These are phyloP conservation scores for Fusarium continuum DNA, from an alignment of 2,329 filamentous ascomycete genomes.

Conservation along the genomic window DNA sequence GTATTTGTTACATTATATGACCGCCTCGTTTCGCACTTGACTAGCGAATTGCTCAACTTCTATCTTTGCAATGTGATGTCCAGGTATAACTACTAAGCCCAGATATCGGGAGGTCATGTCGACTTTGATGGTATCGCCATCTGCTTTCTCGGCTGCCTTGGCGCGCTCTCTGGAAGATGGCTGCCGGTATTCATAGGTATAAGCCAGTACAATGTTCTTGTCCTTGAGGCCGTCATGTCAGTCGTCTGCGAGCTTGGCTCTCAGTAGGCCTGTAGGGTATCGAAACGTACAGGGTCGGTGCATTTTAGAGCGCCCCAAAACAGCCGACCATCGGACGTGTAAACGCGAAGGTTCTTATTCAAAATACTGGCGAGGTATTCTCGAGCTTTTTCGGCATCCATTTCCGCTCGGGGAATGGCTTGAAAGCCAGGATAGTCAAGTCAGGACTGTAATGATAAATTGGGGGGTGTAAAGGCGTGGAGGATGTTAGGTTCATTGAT, in stretches of 20 bases:
- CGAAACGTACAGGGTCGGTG: slow-evolving; percentile 79
- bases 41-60: slow-evolving; percentile 82
- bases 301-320: slow-evolving; percentile 95
- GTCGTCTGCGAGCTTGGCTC: background rate
- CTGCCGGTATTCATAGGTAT: slow-evolving; percentile 88
- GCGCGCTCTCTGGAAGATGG: slow-evolving; percentile 64
- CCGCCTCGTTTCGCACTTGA: slow-evolving; percentile 51
- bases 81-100: slow-evolving; percentile 89
- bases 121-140: slow-evolving; percentile 61
- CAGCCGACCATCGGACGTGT: slow-evolving; percentile 83
- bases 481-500: slow-evolving; percentile 15
- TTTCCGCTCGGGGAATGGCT: slow-evolving; percentile 35
- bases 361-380: slow-evolving; percentile 72
- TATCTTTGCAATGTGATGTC: slow-evolving; percentile 84
- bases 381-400: slow-evolving; percentile 63
- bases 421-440: background rate
- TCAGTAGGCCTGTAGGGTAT: slow-evolving; percentile 11
- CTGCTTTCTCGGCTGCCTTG: slow-evolving; percentile 48
- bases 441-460: background rate
- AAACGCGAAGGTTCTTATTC: slow-evolving; percentile 80
- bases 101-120: slow-evolving; percentile 88
- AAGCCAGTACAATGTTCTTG: slow-evolving; percentile 84
- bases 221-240: slow-evolving; percentile 63
- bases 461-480: slow-evolving; percentile 1
- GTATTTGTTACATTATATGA: slow-evolving; percentile 20